Evolutionary conservation across 208 protist genomes (phyloP).

Genomic region (Trypanosoma avium): DNA sequence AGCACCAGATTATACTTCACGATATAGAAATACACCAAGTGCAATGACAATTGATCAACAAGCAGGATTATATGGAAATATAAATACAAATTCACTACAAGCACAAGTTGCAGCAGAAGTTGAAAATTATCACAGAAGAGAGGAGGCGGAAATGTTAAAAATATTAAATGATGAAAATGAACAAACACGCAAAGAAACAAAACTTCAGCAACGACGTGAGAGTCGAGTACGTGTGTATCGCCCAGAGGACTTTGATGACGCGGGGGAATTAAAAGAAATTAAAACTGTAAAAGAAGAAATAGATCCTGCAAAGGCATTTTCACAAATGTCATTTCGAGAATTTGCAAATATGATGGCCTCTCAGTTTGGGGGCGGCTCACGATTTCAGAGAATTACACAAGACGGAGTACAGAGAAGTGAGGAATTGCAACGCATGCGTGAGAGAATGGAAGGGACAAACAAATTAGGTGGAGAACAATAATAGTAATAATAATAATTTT

Average conservation of each 20-base stretch:
- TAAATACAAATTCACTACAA: slow-evolving; percentile 17
- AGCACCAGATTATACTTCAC: slow-evolving; percentile 75
- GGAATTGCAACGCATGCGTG: slow-evolving; percentile 34
- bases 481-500: too few species aligned
- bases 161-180: slow-evolving; percentile 85
- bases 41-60: slow-evolving; percentile 69
- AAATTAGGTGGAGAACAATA: background rate
- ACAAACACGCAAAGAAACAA: slow-evolving; percentile 7
- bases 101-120: slow-evolving; percentile 30
- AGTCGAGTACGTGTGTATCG: slow-evolving; percentile 66
- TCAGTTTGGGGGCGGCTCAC: slow-evolving; percentile 81
- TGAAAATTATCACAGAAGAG: slow-evolving; percentile 45
- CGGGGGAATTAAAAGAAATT: slow-evolving; percentile 28
- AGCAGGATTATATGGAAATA: slow-evolving; percentile 34
- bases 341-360: slow-evolving; percentile 64
- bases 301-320: slow-evolving; percentile 30
- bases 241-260: slow-evolving; percentile 46
- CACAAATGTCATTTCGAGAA: slow-evolving; percentile 53
- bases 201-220: slow-evolving; percentile 25
- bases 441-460: slow-evolving; percentile 30
- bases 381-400: slow-evolving; percentile 73
- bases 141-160: slow-evolving; percentile 68
- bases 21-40: slow-evolving; percentile 77
- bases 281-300: background rate
- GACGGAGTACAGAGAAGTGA: slow-evolving; percentile 54